Percentiles rank a stretch among this genome's conserved stretches.
These are phyloP conservation scores for Protomyces arabidopsidicola DNA, from an alignment of 1,139 yeast genomes.

Conservation along the genomic window DNA sequence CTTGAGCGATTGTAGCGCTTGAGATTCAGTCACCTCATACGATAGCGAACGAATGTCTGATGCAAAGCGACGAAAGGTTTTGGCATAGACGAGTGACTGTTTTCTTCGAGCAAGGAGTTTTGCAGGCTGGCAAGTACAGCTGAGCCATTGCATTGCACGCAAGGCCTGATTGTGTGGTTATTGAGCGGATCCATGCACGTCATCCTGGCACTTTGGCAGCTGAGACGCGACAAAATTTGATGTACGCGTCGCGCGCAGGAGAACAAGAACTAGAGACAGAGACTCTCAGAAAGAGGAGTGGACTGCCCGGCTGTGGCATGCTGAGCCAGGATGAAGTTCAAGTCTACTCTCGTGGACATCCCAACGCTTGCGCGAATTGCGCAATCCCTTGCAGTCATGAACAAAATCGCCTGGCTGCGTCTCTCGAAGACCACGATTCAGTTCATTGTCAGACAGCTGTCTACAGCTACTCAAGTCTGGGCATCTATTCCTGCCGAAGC, in stretches of 20 bases:
- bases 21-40: neutral
- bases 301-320: no score
- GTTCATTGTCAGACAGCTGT: conserved; percentile 28
- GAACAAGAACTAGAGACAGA: neutral
- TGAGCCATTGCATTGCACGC: conserved; percentile 3
- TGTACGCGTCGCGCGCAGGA: neutral
- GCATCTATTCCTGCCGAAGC: conserved; percentile 18
- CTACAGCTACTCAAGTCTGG: conserved; percentile 29
- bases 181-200: neutral
- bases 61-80: neutral
- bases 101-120: neutral
- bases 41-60: neutral
- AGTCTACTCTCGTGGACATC: conserved; percentile 24
- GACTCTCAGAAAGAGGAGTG: neutral
- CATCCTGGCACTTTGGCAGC: neutral
- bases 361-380: conserved; percentile 13
- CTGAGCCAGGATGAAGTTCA: conserved; percentile 25
- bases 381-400: conserved; percentile 36
- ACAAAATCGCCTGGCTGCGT: conserved; percentile 27
- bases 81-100: neutral
- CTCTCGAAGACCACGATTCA: conserved; percentile 28
- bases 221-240: neutral
- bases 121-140: neutral
- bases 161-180: no score
- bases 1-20: neutral